These are phyloP conservation scores for Blastocystis sp. DNA, from an alignment of 352 stramenopile species.

Conservation along the genomic window DNA sequence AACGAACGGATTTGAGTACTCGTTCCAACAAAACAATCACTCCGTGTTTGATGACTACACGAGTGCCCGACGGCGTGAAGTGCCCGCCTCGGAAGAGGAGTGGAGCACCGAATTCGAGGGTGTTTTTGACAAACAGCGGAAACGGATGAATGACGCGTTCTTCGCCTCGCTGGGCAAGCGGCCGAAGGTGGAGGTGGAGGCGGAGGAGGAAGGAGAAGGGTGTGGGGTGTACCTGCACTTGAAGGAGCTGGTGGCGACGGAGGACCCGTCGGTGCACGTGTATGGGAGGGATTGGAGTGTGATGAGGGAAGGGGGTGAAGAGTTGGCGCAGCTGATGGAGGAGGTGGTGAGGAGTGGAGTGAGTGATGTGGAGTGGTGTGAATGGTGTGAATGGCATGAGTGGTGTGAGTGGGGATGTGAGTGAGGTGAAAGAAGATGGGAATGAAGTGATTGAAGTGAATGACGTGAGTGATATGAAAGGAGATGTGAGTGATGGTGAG, in stretches of 20 bases:
- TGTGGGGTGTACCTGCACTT: conserved; percentile 23
- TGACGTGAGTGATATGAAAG: neutral
- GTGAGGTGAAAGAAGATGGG: neutral
- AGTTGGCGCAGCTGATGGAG: conserved; percentile 15
- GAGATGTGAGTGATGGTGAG: neutral
- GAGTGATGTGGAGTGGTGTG: neutral
- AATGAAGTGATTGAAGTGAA: neutral
- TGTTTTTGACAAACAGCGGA: conserved; percentile 34
- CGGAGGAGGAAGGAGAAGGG: conserved; percentile 10
- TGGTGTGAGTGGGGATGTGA: neutral
- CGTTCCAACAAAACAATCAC: neutral
- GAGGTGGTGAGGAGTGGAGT: neutral
- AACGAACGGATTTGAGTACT: conserved; percentile 61
- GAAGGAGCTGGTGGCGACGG: conserved; percentile 39
- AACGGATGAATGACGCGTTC: conserved; percentile 29
- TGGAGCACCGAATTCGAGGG: neutral
- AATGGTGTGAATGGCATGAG: no score
- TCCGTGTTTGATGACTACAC: conserved; percentile 16
- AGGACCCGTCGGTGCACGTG: conserved; percentile 19
- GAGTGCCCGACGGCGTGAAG: neutral
- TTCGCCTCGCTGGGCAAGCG: neutral
- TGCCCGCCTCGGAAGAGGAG: neutral
- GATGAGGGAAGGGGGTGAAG: neutral
- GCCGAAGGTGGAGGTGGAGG: neutral
- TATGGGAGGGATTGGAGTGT: neutral